Evolutionary conservation across 2,329 filamentous ascomycete species (phyloP).

Genomic region (Atkinsonella hypoxylon): DNA sequence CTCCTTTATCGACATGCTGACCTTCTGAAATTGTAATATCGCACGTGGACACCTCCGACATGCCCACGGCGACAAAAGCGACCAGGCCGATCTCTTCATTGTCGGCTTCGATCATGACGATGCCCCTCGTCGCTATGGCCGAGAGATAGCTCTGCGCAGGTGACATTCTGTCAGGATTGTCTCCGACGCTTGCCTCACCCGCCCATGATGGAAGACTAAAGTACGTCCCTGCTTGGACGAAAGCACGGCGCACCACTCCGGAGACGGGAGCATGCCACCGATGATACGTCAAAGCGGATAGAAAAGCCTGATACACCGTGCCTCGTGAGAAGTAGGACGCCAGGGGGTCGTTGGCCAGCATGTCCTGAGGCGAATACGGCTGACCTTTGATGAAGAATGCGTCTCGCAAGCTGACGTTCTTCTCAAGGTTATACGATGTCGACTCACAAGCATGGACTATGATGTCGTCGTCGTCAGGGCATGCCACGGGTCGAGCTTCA

Average conservation of each 20-base stretch:
- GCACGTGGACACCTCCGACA: conserved; percentile 65
- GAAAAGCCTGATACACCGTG: conserved; percentile 59
- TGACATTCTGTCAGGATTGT: conserved; percentile 28
- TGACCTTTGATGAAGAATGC: conserved; percentile 58
- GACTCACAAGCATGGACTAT: conserved; percentile 57
- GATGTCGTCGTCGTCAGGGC: conserved; percentile 36
- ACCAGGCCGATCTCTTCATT: conserved; percentile 55
- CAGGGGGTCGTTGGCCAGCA: conserved; percentile 44
- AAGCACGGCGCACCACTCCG: conserved; percentile 45
- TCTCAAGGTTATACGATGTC: conserved; percentile 39
- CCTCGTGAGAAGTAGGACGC: conserved; percentile 45
- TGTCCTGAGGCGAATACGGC: conserved; percentile 52
- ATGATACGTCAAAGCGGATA: conserved; percentile 56
- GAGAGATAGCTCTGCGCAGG: conserved; percentile 51
- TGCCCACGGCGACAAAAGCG: conserved; percentile 58
- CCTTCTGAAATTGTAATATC: conserved; percentile 58
- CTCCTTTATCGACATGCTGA: conserved; percentile 54
- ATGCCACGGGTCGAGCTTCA: conserved; percentile 43
- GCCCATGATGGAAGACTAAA: conserved; percentile 40
- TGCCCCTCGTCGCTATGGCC: conserved; percentile 50
- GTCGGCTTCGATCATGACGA: conserved; percentile 61
- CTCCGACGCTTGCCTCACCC: background rate
- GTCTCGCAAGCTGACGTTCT: conserved; percentile 41
- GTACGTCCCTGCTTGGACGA: conserved; percentile 52
- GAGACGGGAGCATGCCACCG: conserved; percentile 58